A percentile compares a stretch with the other conserved stretches of the same genome.
Evolutionary conservation across 371 early-diverging fungal species (phyloP).

Genomic region (Lichtheimia ornata): DNA sequence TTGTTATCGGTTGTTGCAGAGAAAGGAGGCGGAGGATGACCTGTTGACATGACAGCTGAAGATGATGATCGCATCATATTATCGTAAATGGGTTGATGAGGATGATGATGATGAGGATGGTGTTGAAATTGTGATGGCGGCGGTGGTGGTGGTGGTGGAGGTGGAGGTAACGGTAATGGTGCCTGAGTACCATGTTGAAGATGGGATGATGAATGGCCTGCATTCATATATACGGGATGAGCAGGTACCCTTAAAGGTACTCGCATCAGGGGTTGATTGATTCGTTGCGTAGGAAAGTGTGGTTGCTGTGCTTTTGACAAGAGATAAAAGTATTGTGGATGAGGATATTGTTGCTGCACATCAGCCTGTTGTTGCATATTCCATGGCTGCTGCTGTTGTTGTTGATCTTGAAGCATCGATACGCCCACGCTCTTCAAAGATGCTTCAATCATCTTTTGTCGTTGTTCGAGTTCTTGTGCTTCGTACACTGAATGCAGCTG

Average conservation of each 20-base stretch:
- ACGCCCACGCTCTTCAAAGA: constrained; percentile 40
- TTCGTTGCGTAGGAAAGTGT: constrained; percentile 25
- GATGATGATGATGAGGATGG: too few relatives aligned
- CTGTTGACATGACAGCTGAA: too few relatives aligned
- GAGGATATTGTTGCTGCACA: constrained; percentile 23
- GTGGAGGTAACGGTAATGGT: neutral
- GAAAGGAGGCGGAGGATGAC: too few relatives aligned
- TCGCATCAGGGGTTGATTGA: constrained; percentile 24
- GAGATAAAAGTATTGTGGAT: constrained; percentile 29
- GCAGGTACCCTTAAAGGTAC: constrained; percentile 30
- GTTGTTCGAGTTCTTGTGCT: constrained; percentile 39
- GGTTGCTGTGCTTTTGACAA: constrained; percentile 31
- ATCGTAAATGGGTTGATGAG: too few relatives aligned
- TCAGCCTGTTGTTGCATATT: constrained; percentile 32
- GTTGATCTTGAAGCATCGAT: constrained; percentile 25
- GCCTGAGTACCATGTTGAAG: constrained; percentile 7
- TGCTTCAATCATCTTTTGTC: constrained; percentile 42
- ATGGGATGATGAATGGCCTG: constrained; percentile 15
- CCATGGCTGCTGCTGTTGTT: constrained; percentile 32
- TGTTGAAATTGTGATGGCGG: constrained; percentile 4
- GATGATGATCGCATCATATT: too few relatives aligned
- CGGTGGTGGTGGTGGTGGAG: constrained; percentile 9
- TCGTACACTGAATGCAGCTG: constrained; percentile 36
- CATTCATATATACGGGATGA: constrained; percentile 27
- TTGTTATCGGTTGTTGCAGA: too few relatives aligned